Percentiles rank a stretch among this genome's conserved stretches.
These are phyloP conservation scores for Elaeagnus macrophylla DNA, from an alignment of 306 rosid genomes.

Conservation along the genomic window DNA sequence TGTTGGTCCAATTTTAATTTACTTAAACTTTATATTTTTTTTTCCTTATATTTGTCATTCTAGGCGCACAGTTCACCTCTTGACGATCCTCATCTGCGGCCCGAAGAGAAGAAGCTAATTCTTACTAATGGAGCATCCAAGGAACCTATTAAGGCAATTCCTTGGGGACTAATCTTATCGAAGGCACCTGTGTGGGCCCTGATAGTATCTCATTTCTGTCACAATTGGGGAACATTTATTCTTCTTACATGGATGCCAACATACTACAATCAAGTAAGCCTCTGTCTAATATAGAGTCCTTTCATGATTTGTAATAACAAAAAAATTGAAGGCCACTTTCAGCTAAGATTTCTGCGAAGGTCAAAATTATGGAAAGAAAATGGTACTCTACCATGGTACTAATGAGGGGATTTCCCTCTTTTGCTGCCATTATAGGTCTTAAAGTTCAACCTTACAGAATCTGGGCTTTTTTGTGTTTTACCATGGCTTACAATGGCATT, in stretches of 20 bases:
- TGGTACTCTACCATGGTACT: not conserved
- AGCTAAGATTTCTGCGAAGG: not conserved
- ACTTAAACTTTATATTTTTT: constrained; percentile 5
- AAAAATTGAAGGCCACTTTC: not conserved
- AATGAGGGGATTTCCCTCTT: not conserved
- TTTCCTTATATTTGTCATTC: constrained; percentile 17
- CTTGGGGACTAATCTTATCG: constrained; percentile 84
- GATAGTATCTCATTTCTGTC: constrained; percentile 89
- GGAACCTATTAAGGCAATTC: constrained; percentile 81
- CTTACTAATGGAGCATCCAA: constrained; percentile 42
- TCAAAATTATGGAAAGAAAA: not conserved
- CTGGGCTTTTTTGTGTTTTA: constrained; percentile 77
- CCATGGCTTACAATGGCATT: constrained; percentile 97
- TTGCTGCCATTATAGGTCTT: constrained; percentile 54
- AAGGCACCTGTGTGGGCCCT: constrained; percentile 96
- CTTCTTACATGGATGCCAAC: constrained; percentile 99
- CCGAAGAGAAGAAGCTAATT: constrained; percentile 77
- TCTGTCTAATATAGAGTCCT: not conserved
- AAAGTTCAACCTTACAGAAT: constrained; percentile 98
- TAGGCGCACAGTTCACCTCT: constrained; percentile 93
- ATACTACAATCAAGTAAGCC: constrained; percentile 86
- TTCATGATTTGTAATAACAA: not conserved
- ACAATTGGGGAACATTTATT: constrained; percentile 99
- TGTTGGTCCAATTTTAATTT: not conserved
- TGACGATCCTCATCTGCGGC: constrained; percentile 80